Evolutionary conservation across 331 rosid species (phyloP), one percentile per base, ranked within the genome.

Genomic region (Cucumis variabilis): DNA sequence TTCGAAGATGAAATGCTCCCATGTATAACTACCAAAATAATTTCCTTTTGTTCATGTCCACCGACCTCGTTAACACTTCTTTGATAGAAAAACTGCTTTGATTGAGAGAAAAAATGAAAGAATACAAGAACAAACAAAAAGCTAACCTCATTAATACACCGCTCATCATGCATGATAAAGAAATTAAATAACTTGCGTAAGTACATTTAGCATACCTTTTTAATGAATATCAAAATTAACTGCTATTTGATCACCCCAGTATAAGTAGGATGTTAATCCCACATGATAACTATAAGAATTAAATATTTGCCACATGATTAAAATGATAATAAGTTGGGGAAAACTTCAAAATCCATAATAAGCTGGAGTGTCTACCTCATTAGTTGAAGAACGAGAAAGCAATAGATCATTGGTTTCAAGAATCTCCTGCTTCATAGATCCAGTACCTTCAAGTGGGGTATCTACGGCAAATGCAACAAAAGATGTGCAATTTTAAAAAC

Each of bases 391-490:
- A 72, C 75, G 58, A 16, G 15, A 79, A 30, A 76, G 71, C 37
- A 78, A 83, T 30, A 41, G 58, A 60, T 46, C 67, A 55, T 55
- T 80, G 50, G 67, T 80, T 41, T 86, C 87, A 78, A 88, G 13
- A 12, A 51, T 85, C 81, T 83, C 89, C 83, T 55, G 91, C 85
- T 88, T 80, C 24, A 85, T 85, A 85, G 89, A 62, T 69, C 74
- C 90, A 75, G 89, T 87, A 72, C 78, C 78, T 88, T 82, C 92
- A 0, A 27, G 81, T 58, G 78, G 20, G 11, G 19, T 21, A 13
- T 62, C 88, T 28, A 51, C 78, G 24, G 86, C 66, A 87, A 70
- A 85, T 27, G 67, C 72, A 90, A 46, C 86, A 44, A 51, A 87
- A 77, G 7, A 55, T 24, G 50, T 28, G 30, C 71, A 72, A 63